Evolutionary conservation across 2,329 filamentous ascomycete genomes (phyloP), one percentile per base, ranked within the genome.

Genomic region (Colletotrichum sp.): DNA sequence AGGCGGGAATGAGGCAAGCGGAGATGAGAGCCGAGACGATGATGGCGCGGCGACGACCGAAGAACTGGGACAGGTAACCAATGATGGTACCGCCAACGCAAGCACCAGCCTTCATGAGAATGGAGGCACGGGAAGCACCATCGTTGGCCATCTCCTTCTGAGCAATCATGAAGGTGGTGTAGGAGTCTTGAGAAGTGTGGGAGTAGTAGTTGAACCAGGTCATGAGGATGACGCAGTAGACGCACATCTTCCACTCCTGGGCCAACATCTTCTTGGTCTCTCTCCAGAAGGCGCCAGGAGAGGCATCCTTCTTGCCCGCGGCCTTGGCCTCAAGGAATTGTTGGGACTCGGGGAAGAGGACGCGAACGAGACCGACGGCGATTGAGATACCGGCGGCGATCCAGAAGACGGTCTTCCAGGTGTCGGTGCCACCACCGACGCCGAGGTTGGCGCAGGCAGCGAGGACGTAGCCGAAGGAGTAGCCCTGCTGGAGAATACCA

Each of bases 401-500:
- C 93, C 93, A 96, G 82, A 95, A 95, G 61, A 95, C 91, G 0
- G 88, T 94, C 87, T 95, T 96, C 94, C 93, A 96, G 59, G 89
- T 90, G 3, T 94, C 87, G 2, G 86, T 86, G 6, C 80, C 86
- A 13, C 90, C 93, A 36, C 94, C 93, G 19, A 96, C 93, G 65
- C 93, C 93, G 55, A 96, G 90, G 78, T 94, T 96, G 80, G 91
- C 92, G 80, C 92, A 94, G 4, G 94, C 94, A 8, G 95, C 95
- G 77, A 95, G 89, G 55, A 97, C 92, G 81, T 96, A 96, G 36
- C 95, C 95, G 78, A 96, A 90, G 0, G 93, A 93, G 82, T 96
- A 96, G 4, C 95, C 95, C 83, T 96, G 94, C 81, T 97, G 95
- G 22, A 96, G 86, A 67, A 97, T 94, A 70, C 95, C 95, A 16